phyloP scores from a whole-genome alignment of 257 asterid genomes.

The Schizonepeta tenuifolia region DNA sequence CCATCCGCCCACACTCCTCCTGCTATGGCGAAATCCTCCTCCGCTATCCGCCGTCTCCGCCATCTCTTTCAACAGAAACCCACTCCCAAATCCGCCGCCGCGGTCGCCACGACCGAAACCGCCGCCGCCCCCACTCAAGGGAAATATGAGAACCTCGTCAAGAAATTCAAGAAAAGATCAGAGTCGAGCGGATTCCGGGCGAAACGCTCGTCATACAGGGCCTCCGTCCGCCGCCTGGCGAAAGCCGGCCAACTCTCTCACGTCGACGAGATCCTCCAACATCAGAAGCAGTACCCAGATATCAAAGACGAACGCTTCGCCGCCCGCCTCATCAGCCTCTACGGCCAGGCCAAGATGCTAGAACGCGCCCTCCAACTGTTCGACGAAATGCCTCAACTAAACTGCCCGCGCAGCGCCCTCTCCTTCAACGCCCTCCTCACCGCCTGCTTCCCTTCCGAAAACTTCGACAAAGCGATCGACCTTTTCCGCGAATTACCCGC shows the following conservation, averaged over 20 bases:
- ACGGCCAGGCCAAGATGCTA: constrained; percentile 52
- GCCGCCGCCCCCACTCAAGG: not conserved
- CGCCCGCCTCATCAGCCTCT: constrained; percentile 41
- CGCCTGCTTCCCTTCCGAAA: constrained; percentile 43
- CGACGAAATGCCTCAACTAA: constrained; percentile 60
- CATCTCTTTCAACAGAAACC: not conserved
- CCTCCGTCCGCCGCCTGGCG: constrained; percentile 36
- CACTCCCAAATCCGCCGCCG: constrained; percentile 9
- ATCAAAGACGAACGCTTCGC: constrained; percentile 38
- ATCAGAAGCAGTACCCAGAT: constrained; percentile 41
- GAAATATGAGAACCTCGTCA: constrained; percentile 23
- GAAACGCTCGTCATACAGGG: not conserved
- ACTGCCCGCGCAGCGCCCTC: constrained; percentile 47
- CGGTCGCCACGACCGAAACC: not conserved
- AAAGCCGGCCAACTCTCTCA: constrained; percentile 23
- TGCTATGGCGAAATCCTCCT: constrained; percentile 6
- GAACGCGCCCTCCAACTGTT: constrained; percentile 53
- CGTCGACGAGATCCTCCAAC: constrained; percentile 42
- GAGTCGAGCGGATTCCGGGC: constrained; percentile 33
- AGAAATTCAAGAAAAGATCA: constrained; percentile 35
- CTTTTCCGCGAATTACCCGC: constrained; percentile 38
- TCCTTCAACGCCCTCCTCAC: constrained; percentile 56
- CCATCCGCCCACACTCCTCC: not conserved
- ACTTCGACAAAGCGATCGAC: constrained; percentile 35
- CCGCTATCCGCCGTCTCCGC: constrained; percentile 28